Conservation (phyloP, 2,329 filamentous ascomycete species). For the Pseudogymnoascus sp. region DNA sequence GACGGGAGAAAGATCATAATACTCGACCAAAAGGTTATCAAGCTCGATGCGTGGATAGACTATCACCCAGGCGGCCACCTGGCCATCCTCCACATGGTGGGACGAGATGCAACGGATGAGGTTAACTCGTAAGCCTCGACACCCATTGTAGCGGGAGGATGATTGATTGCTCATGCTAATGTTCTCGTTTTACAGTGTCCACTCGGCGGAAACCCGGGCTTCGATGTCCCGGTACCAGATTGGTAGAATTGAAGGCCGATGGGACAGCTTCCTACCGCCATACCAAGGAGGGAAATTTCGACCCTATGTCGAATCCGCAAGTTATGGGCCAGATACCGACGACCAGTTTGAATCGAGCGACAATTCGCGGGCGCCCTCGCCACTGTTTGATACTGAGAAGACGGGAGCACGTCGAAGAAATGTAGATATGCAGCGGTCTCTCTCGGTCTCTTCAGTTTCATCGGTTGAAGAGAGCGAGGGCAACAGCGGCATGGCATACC, state of each 20-base stretch:
- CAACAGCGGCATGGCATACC: slow-evolving; percentile 51
- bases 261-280: slow-evolving; percentile 82
- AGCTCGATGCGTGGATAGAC: slow-evolving; percentile 77
- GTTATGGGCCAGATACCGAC: not conserved
- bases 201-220: slow-evolving; percentile 67
- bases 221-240: slow-evolving; percentile 79
- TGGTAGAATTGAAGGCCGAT: slow-evolving; percentile 69
- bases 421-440: slow-evolving; percentile 29
- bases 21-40: slow-evolving; percentile 70
- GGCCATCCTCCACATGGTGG: slow-evolving; percentile 87
- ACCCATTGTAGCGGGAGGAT: slow-evolving; percentile 2
- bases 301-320: slow-evolving; percentile 33
- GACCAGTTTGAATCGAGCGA: slow-evolving; percentile 23
- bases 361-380: slow-evolving; percentile 25
- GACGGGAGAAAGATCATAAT: slow-evolving; percentile 74
- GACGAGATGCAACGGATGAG: slow-evolving; percentile 89
- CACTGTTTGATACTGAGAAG: slow-evolving; percentile 24
- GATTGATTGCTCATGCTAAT: slow-evolving; percentile 12
- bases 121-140: slow-evolving; percentile 64
- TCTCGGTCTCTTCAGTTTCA: slow-evolving; percentile 53
- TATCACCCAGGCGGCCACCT: slow-evolving; percentile 91
- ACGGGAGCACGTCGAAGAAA: slow-evolving; percentile 15
- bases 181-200: slow-evolving; percentile 48
- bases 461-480: slow-evolving; percentile 37
- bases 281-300: slow-evolving; percentile 83